A percentile compares a stretch with the other conserved stretches of the same genome.
Conservation (phyloP, 2,329 filamentous ascomycete species). For the Claviceps quebecensis region DNA sequence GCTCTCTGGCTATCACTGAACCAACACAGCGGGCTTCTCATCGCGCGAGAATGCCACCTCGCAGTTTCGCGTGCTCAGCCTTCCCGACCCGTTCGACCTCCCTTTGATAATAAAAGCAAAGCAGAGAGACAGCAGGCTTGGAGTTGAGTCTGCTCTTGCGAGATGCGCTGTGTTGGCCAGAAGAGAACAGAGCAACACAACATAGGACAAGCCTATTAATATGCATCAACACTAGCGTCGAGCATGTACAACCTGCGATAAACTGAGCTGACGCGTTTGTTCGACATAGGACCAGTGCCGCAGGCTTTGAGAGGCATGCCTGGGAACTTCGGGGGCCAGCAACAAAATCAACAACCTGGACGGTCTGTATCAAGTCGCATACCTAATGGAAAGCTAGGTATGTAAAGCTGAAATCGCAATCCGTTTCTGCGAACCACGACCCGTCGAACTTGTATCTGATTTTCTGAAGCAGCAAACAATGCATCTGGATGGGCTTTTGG, state of each 20-base stretch:
- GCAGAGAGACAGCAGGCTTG: neutral
- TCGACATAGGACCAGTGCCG: slow-evolving; percentile 39
- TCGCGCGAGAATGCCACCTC: neutral
- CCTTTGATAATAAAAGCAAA: neutral
- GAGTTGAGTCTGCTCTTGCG: neutral
- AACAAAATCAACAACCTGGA: slow-evolving; percentile 39
- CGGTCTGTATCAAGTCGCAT: slow-evolving; percentile 43
- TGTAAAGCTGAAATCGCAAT: neutral
- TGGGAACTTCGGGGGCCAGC: slow-evolving; percentile 43
- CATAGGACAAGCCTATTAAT: neutral
- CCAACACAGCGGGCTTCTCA: neutral
- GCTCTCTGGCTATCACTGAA: neutral
- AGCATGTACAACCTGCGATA: neutral
- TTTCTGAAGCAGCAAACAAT: slow-evolving; percentile 28
- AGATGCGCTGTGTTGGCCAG: neutral
- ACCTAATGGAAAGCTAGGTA: slow-evolving; percentile 53
- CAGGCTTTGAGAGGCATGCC: slow-evolving; percentile 50
- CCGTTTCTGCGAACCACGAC: neutral
- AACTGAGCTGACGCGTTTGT: slow-evolving; percentile 14
- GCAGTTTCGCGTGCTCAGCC: neutral
- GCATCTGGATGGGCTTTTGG: slow-evolving; percentile 49
- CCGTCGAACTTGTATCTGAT: neutral
- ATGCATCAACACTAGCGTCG: neutral
- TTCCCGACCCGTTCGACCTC: neutral
- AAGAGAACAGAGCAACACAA: neutral